Evolutionary conservation across 2,329 filamentous ascomycete species (phyloP).

Genomic region (Monosporascus cannonballus): DNA sequence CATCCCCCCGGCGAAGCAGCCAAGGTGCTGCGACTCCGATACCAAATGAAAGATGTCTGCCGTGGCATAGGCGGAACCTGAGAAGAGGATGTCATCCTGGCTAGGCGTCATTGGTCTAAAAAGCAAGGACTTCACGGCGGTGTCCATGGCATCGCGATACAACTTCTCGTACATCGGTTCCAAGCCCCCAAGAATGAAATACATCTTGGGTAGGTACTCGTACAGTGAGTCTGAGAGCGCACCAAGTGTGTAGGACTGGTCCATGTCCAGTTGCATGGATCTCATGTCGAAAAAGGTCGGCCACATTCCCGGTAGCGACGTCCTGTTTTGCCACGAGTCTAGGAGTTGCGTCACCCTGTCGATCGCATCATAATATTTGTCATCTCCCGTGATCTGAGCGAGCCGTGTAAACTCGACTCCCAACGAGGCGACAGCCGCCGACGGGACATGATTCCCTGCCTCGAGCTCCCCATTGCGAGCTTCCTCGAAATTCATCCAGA

Average conservation of each 20-base stretch:
- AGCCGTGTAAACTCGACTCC: conserved; percentile 66
- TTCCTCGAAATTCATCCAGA: conserved; percentile 47
- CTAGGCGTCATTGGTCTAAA: conserved; percentile 63
- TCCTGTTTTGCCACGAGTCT: conserved; percentile 60
- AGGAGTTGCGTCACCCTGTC: conserved; percentile 67
- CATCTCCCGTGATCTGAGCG: conserved; percentile 60
- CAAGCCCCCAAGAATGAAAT: conserved; percentile 59
- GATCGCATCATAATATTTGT: conserved; percentile 70
- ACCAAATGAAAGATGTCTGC: conserved; percentile 20
- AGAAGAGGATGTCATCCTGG: conserved; percentile 57
- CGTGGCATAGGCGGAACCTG: conserved; percentile 33
- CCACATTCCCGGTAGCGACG: conserved; percentile 72
- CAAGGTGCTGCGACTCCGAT: conserved; percentile 35
- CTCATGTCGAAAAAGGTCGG: conserved; percentile 56
- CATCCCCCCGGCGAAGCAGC: conserved; percentile 45
- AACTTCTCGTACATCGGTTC: conserved; percentile 56
- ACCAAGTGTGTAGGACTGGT: conserved; percentile 44
- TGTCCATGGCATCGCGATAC: conserved; percentile 55
- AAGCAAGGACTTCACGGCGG: conserved; percentile 56
- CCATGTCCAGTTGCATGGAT: conserved; percentile 37
- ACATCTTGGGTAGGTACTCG: conserved; percentile 57
- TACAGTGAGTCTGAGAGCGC: conserved; percentile 51
- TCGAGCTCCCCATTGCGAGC: conserved; percentile 28
- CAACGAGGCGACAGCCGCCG: conserved; percentile 48
- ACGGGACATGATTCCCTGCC: conserved; percentile 30